phyloP scores from a whole-genome alignment of 2,329 filamentous ascomycete genomes.

The Alternaria gaisen region DNA sequence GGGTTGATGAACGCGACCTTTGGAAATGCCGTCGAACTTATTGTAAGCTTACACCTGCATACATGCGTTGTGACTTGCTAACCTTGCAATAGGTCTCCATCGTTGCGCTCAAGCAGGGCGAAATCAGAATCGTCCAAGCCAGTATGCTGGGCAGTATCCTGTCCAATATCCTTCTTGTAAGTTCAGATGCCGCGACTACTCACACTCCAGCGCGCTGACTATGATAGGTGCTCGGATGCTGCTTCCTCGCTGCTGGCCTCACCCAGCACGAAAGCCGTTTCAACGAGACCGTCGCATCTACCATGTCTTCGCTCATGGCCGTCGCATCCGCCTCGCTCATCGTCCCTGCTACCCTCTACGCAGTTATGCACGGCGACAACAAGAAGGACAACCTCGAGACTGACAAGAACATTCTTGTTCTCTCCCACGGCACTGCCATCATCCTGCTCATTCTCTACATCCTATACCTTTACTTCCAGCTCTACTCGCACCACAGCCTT shows the following conservation, averaged over 20 bases:
- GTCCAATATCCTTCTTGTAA: slow-evolving; percentile 85
- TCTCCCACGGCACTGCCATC: slow-evolving; percentile 63
- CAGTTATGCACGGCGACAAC: slow-evolving; percentile 54
- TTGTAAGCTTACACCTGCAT: slow-evolving; percentile 58
- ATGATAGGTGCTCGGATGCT: slow-evolving; percentile 63
- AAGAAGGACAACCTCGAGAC: slow-evolving; percentile 48
- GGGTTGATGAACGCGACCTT: slow-evolving; percentile 80
- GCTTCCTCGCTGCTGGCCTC: slow-evolving; percentile 61
- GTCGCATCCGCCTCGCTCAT: slow-evolving; percentile 64
- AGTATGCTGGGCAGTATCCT: slow-evolving; percentile 97
- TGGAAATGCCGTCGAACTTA: slow-evolving; percentile 81
- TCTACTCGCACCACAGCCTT: slow-evolving; percentile 59
- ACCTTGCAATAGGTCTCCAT: slow-evolving; percentile 75
- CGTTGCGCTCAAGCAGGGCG: slow-evolving; percentile 81
- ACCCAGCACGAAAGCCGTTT: slow-evolving; percentile 62
- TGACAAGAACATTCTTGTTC: slow-evolving; percentile 58
- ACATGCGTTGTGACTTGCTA: slow-evolving; percentile 8
- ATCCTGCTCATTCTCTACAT: slow-evolving; percentile 63
- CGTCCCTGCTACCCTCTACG: slow-evolving; percentile 63
- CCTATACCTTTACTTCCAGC: slow-evolving; percentile 64
- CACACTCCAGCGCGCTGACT: slow-evolving; percentile 53
- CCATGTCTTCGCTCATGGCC: slow-evolving; percentile 71
- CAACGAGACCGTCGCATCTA: slow-evolving; percentile 79
- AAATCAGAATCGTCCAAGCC: slow-evolving; percentile 96
- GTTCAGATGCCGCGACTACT: slow-evolving; percentile 32